Base-by-base conservation (phyloP, 192 early-diverging fungal species). In the Endogone sp. region DNA sequence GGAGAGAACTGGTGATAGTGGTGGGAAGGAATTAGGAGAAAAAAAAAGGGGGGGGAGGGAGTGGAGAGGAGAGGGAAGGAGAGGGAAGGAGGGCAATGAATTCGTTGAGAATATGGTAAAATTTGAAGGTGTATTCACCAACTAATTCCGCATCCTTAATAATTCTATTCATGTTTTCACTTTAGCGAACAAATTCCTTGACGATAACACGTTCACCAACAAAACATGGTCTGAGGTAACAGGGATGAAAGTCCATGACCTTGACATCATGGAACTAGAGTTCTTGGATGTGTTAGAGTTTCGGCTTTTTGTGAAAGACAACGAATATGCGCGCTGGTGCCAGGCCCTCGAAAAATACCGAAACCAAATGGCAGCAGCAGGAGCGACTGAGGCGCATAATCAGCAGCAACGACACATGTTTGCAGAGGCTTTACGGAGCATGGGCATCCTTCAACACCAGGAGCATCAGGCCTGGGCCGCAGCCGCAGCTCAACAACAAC, bases 161-260 rank as follows among this genome's bases (percentile, higher is more conserved):
- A 54, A 55, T 66, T 0, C 11, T 3, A 4, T 26, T 44, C 3
- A 23, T 13, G 30, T 30, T 20, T 60, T 10, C 30, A 30, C 25
- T 21, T 29, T 30, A 79, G 88, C 90, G 31, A 93, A 91, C 85
- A 95, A 95, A 66, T 87, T 86, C 56, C 79, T 91, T n/a, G 87
- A 92, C 57, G 94, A 96, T 77, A 93, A 95, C 79, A 94, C 92
- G 21, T 96, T 91, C 69, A 90, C 93, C 23, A 94, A 92, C 74
- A 84, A 88, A 76, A 94, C 94, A 2, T 96, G 94, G 94, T 85
- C 90, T 16, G 89, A 92, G 71, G 88, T 96, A 16, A 91, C 89
- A n/a, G 83, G 87, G 28, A 91, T 96, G 75, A 91, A 92, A 13
- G 84, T 92, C 54, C 74, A 83, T 59, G 92, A 96, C 72, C 77